Base-by-base conservation (phyloP, 23 red algal genomes). In the Gracilaria vermiculophylla region DNA sequence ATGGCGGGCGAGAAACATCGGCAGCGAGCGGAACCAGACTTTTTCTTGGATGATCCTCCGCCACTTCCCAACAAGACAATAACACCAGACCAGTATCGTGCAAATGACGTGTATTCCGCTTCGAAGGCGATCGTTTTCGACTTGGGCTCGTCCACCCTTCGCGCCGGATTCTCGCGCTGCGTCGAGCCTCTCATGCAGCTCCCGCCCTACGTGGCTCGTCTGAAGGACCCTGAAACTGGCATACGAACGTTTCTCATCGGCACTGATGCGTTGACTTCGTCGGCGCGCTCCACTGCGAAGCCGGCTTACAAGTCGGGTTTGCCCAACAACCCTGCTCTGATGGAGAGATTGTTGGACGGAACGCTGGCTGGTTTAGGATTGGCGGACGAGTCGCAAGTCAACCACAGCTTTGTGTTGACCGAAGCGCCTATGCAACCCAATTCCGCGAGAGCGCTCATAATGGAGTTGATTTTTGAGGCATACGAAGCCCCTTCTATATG, bases 401-500 rank as follows among this genome's bases (percentile, higher is more conserved):
- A 81, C 33, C 86, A 91, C 41, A 74, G 60, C 43, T 79, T 95
- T 19, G 60, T 95, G 11, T 25, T 95, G 36, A 95, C 93, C 19
- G 93, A 95, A 85, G 69, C 93, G 33, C 84, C 85, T 31, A 81
- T 73, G 44, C 83, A 89, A 60, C 86, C 87, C 21, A 95, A 95
- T 70, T 80, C 69, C 13, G 73, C 82, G 3, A 77, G 93, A 33
- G 93, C 83, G 3, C 31, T 80, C 25, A 45, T 95, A 21, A 86
- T 82, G 62, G 93, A 95, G 77, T 56, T 95, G 21, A 50, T 95
- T 34, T 95, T 95, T 78, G 93, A 95, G 81, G 93, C 86, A 10
- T 95, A 95, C 67, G 78, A 83, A 58, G 86, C 84, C 8, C 83
- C 85, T 12, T 69, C 70, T 10, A 78, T 95, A 20, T 81, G 61